phyloP scores from a whole-genome alignment of 768 basidiomycete genomes.

The Ramaria sp. region DNA sequence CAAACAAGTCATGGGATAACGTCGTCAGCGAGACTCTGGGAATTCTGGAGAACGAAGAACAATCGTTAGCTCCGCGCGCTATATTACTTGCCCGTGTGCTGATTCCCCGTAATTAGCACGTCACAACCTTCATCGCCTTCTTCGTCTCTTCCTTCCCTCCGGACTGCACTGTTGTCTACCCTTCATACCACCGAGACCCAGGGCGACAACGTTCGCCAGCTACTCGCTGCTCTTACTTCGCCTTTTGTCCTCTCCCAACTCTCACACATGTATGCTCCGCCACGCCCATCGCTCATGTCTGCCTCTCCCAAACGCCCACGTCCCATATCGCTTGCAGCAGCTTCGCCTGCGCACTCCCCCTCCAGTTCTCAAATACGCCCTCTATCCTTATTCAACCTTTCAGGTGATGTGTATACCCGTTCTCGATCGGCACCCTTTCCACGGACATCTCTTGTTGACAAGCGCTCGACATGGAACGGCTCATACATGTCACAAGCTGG shows the following conservation, averaged over 20 bases:
- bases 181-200: slow-evolving; percentile 69
- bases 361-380: background rate
- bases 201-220: slow-evolving; percentile 71
- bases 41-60: slow-evolving; percentile 61
- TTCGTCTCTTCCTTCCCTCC: slow-evolving; percentile 45
- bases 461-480: slow-evolving; percentile 71
- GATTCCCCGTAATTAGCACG: slow-evolving; percentile 20
- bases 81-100: slow-evolving; percentile 1
- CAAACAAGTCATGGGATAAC: slow-evolving; percentile 66
- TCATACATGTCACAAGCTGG: slow-evolving; percentile 43
- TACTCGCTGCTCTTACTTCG: slow-evolving; percentile 66
- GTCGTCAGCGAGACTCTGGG: slow-evolving; percentile 59
- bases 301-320: slow-evolving; percentile 20
- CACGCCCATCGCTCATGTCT: slow-evolving; percentile 27
- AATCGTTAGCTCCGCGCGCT: slow-evolving; percentile 31
- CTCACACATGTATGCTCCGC: slow-evolving; percentile 82
- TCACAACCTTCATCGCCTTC: slow-evolving; percentile 34
- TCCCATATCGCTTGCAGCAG: slow-evolving; percentile 32
- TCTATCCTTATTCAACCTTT: background rate
- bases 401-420: background rate
- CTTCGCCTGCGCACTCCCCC: slow-evolving; percentile 8
- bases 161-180: slow-evolving; percentile 61
- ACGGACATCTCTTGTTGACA: slow-evolving; percentile 20
- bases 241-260: slow-evolving; percentile 66
- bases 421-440: background rate